Evolutionary conservation across 2,329 filamentous ascomycete species (phyloP).

Genomic region (Chaetomium strumarium): DNA sequence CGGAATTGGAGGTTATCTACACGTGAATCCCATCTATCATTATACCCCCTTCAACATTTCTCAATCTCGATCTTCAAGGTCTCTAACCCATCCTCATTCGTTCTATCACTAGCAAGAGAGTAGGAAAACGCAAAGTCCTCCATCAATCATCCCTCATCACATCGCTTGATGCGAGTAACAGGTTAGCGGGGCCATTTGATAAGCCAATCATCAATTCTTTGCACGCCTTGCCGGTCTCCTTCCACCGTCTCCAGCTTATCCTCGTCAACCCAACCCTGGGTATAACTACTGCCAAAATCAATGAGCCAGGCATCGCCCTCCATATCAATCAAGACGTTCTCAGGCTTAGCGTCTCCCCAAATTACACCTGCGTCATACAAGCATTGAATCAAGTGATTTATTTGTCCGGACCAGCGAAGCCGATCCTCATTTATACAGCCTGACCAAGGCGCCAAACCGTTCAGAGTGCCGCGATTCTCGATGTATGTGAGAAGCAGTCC

Average conservation of each 20-base stretch:
- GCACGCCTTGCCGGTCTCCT: slow-evolving; percentile 29
- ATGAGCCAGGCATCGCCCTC: slow-evolving; percentile 33
- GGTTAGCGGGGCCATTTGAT: slow-evolving; percentile 2
- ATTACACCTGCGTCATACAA: slow-evolving; percentile 23
- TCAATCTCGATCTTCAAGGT: no score
- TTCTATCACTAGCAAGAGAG: no score
- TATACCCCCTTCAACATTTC: no score
- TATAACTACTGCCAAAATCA: slow-evolving; percentile 35
- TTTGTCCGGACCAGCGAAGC: slow-evolving; percentile 4
- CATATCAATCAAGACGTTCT: slow-evolving; percentile 34
- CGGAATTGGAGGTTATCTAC: no score
- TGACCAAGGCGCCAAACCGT: slow-evolving; percentile 1
- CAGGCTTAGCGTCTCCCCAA: slow-evolving; percentile 28
- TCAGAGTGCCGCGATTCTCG: slow-evolving; percentile 3
- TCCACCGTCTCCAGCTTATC: slow-evolving; percentile 31
- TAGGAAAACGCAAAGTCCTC: no score
- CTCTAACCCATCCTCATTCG: no score
- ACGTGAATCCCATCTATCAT: no score
- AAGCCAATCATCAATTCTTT: slow-evolving; percentile 10
- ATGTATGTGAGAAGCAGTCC: slow-evolving; percentile 5
- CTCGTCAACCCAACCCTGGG: slow-evolving; percentile 32
- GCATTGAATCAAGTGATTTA: background rate
- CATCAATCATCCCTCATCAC: no score
- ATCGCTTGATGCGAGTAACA: slow-evolving; percentile 4
- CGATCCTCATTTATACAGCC: slow-evolving; percentile 6